These are phyloP conservation scores for Musa troglodytarum DNA, from an alignment of 176 grass and related monocot species.

Conservation along the genomic window DNA sequence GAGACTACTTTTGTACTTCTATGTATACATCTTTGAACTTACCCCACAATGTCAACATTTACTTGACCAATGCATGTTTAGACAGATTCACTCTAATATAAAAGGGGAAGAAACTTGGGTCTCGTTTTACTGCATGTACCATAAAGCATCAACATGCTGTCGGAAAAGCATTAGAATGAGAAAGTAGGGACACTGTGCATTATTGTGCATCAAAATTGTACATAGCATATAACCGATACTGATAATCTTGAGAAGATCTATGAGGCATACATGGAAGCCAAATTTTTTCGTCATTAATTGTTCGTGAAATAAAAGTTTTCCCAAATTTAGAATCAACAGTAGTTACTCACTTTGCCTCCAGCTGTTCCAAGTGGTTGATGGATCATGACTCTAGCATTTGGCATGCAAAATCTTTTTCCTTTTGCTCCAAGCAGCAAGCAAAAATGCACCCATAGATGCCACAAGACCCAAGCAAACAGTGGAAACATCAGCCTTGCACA, in stretches of 20 bases:
- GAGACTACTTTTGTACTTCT: neutral
- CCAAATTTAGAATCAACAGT: neutral
- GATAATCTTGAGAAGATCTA: neutral
- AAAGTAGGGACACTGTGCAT: too few relatives aligned
- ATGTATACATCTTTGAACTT: neutral
- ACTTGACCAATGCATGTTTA: neutral
- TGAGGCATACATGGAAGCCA: neutral
- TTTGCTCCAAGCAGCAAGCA: constrained; percentile 78
- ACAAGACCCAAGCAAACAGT: constrained; percentile 90
- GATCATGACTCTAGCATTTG: constrained; percentile 95
- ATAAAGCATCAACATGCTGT: too few relatives aligned
- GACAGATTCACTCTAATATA: too few relatives aligned
- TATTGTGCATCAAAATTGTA: too few relatives aligned
- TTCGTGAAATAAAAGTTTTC: neutral
- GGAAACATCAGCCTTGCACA: constrained; percentile 92
- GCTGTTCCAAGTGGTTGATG: constrained; percentile 73
- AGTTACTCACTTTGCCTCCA: constrained; percentile 53
- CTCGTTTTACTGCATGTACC: too few relatives aligned
- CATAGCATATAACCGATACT: neutral
- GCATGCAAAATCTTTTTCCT: constrained; percentile 97
- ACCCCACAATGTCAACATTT: neutral
- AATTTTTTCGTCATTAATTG: neutral
- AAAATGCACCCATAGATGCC: constrained; percentile 87
- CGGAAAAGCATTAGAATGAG: too few relatives aligned
- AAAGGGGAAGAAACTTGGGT: too few relatives aligned